These are phyloP conservation scores for Clitopilus hobsonii DNA, from an alignment of 768 basidiomycete genomes.

Conservation along the genomic window DNA sequence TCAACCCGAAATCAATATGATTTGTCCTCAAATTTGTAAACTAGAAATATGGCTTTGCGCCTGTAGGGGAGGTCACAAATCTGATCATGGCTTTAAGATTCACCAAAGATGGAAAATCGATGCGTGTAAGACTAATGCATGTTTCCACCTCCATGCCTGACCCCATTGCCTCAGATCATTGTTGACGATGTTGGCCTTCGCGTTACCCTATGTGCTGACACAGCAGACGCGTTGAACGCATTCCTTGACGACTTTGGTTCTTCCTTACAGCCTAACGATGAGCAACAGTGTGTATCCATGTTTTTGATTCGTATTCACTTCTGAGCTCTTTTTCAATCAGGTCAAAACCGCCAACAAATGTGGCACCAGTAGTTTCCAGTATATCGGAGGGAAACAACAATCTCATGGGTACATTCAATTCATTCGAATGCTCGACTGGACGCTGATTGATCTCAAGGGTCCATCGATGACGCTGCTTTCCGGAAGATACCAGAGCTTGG, in stretches of 20 bases:
- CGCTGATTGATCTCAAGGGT: conserved; percentile 35
- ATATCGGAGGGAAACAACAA: conserved; percentile 8
- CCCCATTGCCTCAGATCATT: conserved; percentile 38
- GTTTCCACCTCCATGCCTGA: background rate
- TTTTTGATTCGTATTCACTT: no score
- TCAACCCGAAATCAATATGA: conserved; percentile 14
- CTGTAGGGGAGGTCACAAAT: conserved; percentile 55
- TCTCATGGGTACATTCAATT: conserved; percentile 32
- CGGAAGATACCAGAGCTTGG: conserved; percentile 69
- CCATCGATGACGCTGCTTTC: conserved; percentile 84
- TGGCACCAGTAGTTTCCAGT: conserved; percentile 28
- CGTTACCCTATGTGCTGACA: conserved; percentile 77
- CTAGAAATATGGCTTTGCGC: conserved; percentile 65
- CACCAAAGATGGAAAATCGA: conserved; percentile 20
- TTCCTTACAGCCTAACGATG: conserved; percentile 31
- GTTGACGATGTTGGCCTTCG: conserved; percentile 49
- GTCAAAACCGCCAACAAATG: conserved; percentile 17
- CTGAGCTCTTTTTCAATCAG: no score
- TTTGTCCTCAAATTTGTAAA: background rate
- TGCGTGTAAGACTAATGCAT: conserved; percentile 31
- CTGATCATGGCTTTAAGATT: conserved; percentile 39
- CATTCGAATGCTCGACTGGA: background rate
- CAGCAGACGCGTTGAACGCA: conserved; percentile 50
- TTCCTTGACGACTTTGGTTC: conserved; percentile 50
- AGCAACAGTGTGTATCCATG: conserved; percentile 20